These are phyloP conservation scores for Cymbopogon citratus DNA, from an alignment of 176 grass and related monocot genomes.

Conservation along the genomic window DNA sequence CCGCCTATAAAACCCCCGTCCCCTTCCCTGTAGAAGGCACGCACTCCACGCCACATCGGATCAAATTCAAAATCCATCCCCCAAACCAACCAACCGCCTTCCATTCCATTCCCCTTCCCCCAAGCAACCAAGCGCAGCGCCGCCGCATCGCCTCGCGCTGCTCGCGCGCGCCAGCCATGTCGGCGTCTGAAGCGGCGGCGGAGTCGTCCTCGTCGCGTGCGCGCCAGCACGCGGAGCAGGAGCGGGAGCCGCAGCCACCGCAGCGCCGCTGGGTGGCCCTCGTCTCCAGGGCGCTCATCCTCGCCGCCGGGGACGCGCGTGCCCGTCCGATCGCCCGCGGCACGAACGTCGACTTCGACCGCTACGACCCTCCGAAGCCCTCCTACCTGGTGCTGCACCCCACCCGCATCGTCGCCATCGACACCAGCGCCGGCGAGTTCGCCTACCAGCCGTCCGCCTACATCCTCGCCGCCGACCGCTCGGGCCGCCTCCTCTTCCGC, in stretches of 20 bases:
- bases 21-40: background rate
- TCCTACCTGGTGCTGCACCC: conserved; percentile 7
- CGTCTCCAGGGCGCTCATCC: background rate
- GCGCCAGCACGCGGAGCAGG: background rate
- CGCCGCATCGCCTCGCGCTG: background rate
- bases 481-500: background rate
- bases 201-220: too few species aligned
- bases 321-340: background rate
- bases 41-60: background rate
- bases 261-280: background rate
- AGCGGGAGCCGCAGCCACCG: background rate
- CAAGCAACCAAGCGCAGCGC: background rate
- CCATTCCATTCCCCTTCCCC: background rate
- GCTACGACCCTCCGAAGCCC: background rate
- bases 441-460: background rate
- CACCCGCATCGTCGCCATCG: too few species aligned
- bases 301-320: background rate
- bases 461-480: background rate
- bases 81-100: background rate
- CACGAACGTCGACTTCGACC: background rate
- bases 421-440: background rate
- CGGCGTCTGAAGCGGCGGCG: too few species aligned
- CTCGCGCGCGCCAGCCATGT: too few species aligned
- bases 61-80: background rate
- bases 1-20: too few species aligned